Base-by-base conservation (phyloP, 352 stramenopile species). In the Phytophthora cactorum region DNA sequence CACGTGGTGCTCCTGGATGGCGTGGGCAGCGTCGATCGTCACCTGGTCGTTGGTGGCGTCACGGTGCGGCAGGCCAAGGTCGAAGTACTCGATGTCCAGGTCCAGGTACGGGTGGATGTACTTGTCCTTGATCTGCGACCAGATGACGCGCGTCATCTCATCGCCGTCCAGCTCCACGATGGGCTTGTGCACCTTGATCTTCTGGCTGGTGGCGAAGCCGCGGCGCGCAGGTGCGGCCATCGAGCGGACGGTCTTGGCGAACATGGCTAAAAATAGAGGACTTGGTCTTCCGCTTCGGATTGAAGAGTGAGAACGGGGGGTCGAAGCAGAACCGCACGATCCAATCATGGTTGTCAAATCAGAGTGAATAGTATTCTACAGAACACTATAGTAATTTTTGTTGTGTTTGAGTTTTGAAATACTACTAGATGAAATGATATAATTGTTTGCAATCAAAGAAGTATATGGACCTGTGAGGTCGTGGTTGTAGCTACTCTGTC, bases 21-120 rank as follows among this genome's bases (percentile, higher is more conserved):
- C 84, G 68, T 86, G 77, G 5, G 86, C 86, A 39, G 86, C 86
- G 58, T 92, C 86, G 17, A 93, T n/a, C 7, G 86, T 95, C 44
- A 95, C 82, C 64, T 90, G 72, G 59, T 95, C 86, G 68, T 92
- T 75, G 1, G 86, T 95, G 52, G 77, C 79, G 59, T 95, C 86
- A 56, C 86, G 86, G 75, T 90, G 76, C 32, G 77, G 75, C 45
- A 95, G 65, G 3, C 81, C 79, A 52, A 93, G 72, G 71, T 95
- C 86, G 62, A 88, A 93, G 77, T 92, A 92, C 69, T 92, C 82
- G 57, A 92, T 89, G 58, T 92, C 75, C 38, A 94, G 61, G 69
- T 93, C 84, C 57, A 93, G 57, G 72, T 89, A 92, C 27, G 86
- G 86, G 58, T 85, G 69, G 73, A 93, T 93, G 63, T 91, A 82